Conservation (phyloP, 1,284 basidiomycete species). For the Pseudozyma tsukubaensis region DNA sequence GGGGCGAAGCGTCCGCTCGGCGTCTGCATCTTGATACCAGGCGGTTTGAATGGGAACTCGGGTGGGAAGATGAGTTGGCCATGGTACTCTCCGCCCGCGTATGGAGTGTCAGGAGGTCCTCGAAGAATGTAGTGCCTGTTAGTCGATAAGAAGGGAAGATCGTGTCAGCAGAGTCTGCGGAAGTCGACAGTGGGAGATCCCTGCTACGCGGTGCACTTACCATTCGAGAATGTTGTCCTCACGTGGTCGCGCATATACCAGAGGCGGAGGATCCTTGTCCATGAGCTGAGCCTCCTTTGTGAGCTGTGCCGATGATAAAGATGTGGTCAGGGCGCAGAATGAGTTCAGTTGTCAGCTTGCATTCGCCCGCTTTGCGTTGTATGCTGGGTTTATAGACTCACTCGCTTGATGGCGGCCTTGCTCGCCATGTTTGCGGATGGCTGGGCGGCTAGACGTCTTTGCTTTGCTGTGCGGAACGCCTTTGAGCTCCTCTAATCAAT, state of each 20-base stretch:
- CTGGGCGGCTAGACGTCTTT: background rate
- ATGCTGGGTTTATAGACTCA: conserved; percentile 9
- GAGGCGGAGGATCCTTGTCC: conserved; percentile 92
- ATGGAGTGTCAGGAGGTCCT: conserved; percentile 91
- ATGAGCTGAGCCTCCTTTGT: conserved; percentile 89
- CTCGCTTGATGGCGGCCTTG: conserved; percentile 50
- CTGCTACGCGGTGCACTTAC: conserved; percentile 40
- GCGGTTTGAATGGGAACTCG: conserved; percentile 76
- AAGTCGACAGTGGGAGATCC: background rate
- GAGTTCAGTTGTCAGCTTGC: background rate
- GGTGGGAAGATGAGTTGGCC: conserved; percentile 75
- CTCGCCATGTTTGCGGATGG: conserved; percentile 33
- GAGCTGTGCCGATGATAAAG: conserved; percentile 72
- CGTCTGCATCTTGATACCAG: conserved; percentile 97
- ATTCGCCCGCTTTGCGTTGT: background rate
- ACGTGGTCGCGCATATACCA: conserved; percentile 90
- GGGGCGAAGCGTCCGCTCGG: conserved; percentile 92
- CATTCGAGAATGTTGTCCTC: conserved; percentile 88
- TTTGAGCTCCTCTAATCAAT: background rate
- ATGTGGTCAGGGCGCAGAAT: background rate
- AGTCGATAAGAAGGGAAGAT: background rate
- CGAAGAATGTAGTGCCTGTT: conserved; percentile 74
- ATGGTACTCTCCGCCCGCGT: conserved; percentile 91
- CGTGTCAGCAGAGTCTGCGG: conserved; percentile 1
- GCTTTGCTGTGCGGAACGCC: too few relatives aligned